Evolutionary conservation across 352 stramenopile species (phyloP), one percentile per base, ranked within the genome.

Genomic region (Phytophthora brassicae): DNA sequence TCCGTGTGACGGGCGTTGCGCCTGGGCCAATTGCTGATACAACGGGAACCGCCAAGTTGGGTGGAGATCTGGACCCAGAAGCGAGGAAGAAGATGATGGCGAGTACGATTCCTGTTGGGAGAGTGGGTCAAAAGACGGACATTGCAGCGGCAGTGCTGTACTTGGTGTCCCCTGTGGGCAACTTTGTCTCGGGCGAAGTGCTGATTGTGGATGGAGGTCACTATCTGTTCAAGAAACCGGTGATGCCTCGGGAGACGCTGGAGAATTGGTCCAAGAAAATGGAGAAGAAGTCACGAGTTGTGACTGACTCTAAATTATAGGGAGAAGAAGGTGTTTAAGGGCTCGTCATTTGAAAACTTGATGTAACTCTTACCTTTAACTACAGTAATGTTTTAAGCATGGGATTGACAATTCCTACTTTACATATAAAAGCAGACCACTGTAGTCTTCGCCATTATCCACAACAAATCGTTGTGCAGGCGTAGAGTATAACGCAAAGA

Each of bases 21-120:
- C 96, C 96, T 6, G 96, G 96, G 2, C 93, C 95, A 13, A 98
- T 99, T 67, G 93, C 82, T 2, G 81, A 98, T 68, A 99, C 95
- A 9, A 95, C 91, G 4, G 96, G 96, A 35, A 98, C 90, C 26
- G 86, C 84, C 11, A 98, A 98, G 78, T 79, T 99, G 24, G 79
- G 79, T 11, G 70, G 79, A 16, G 81, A 93, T 26, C 68, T 85
- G n/a, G 58, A 63, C 29, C 54, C 63, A 0, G 69, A 70, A 16
- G 38, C 77, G 68, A 66, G 75, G 48, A 74, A 81, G 20, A 74
- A 87, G 23, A 66, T 62, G 38, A 77, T 95, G 38, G 65, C 64
- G 41, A 64, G 59, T 26, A 42, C 44, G 1, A 79, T 96, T 26
- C 88, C 89, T 0, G 66, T 96, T 16, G 84, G 88, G 11, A 86